Base-by-base conservation (phyloP, 177 flowering plant species). In the Vitis hybrid region DNA sequence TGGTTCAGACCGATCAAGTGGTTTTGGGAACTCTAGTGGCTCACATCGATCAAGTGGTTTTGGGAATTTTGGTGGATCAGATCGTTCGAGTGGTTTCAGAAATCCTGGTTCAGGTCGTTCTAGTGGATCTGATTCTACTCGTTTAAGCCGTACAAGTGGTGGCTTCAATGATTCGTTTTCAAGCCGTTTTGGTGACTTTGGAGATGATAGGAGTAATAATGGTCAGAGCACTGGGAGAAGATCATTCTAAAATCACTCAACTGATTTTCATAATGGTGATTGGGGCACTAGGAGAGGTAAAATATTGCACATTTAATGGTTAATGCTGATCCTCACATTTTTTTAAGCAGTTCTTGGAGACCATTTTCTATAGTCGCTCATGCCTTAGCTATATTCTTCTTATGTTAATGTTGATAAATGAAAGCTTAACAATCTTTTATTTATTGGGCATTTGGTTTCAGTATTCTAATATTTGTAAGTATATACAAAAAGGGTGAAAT, bases 1-100 rank as follows among this genome's bases (percentile, higher is more conserved):
- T 14, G 73, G 79, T 1, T 76, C 76, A 3, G 70, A 67, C 14
- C 52, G 77, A 14, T 73, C 13, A 63, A 78, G 85, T 59, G 77
- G 75, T 14, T 70, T 49, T 70, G 81, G 74, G 11, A 59, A 33
- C 7, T 33, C 7, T 6, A 6, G 7, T 33, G 45, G 45, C 5
- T 33, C 59, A 13, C 59, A 69, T 53, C 74, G 79, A 3, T 72
- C 75, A 7, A 65, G 87, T 68, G 81, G 82, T 19, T 82, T 73
- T 77, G 75, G 83, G 1, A 66, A 67, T 56, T 66, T 50, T 1
- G 69, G 76, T 50, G 49, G 72, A 19, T 70, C 83, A 22, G 39
- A 58, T 31, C 83, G 84, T 58, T 70, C 78, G 2, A 66, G 81
- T 74, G 73, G 79, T 12, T 77, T 77, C 75, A 81, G 82, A 16